Base-by-base conservation (phyloP, 1,284 basidiomycete species). In the Thelephora terrestris region DNA sequence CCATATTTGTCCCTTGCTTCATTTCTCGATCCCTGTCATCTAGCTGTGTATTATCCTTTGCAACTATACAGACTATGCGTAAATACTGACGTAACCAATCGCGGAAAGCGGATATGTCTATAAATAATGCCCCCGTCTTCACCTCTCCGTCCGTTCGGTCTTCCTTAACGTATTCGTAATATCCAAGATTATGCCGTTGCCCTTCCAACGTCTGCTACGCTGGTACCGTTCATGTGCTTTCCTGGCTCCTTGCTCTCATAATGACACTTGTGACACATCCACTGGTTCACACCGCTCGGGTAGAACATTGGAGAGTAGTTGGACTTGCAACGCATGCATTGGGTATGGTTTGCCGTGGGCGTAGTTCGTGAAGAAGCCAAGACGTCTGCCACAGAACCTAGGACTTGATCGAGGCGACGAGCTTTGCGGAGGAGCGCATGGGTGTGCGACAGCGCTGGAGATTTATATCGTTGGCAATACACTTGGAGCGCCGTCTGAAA, bases 391-490 rank as follows among this genome's bases (percentile, higher is more conserved):
- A 53, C 53, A 20, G 54, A 37, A 45, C 62, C 57, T 50, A 90
- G 68, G 44, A 87, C 71, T 23, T 70, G 68, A 62, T 94, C 91
- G 17, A 94, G 72, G 9, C 89, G 78, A 25, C 77, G 78, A 7
- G 91, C 91, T 65, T 94, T 93, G 49, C 91, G 84, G 36, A 94
- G 74, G 10, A 93, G 74, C 2, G 80, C 85, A 61, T 93, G 90
- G 2, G 85, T 78, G 57, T 85, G 78, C 6, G 74, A 71, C 5
- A 79, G 66, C 0, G 73, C 70, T 1, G 86, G 82, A 57, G 85
- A 81, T 66, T 95, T 95, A 71, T 94, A 94, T 7, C 79, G 75
- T 47, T 75, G 75, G 37, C 82, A 85, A 63, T 88, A 96, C 14
- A 89, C 76, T 66, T 95, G 90, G 18, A 96, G 72, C 1, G 90